Conservation (phyloP, 2,329 filamentous ascomycete species). For the Bertia moriformis region DNA sequence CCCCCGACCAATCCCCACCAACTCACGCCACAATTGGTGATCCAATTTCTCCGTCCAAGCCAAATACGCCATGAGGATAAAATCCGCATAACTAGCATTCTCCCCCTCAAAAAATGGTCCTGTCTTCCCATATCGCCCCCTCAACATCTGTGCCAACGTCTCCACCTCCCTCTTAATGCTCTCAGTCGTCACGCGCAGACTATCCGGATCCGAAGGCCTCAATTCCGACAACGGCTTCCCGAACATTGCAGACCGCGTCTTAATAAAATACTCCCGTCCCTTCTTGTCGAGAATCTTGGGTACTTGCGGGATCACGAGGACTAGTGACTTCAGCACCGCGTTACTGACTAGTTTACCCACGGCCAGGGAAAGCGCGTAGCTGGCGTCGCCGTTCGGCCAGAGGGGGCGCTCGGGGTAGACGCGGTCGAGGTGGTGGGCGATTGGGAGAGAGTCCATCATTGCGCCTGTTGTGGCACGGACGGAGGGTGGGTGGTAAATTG, state of each 20-base stretch:
- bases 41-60: not conserved
- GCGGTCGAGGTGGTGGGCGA: not conserved
- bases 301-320: not conserved
- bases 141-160: not conserved
- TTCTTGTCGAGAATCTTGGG: not conserved
- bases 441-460: not conserved
- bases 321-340: not conserved
- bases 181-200: not conserved
- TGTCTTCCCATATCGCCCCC: not conserved
- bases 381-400: not conserved
- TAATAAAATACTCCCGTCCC: not conserved
- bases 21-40: not conserved
- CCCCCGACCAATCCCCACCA: not conserved
- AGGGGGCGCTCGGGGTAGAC: not conserved
- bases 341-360: not conserved
- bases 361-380: not conserved
- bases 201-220: not conserved
- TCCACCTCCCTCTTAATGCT: not conserved
- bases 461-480: not conserved
- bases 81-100: not conserved
- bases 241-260: not conserved
- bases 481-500: not conserved
- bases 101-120: not conserved
- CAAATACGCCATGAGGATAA: not conserved
- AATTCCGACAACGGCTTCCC: not conserved